Percentiles rank a stretch among this genome's conserved stretches.
These are phyloP conservation scores for Nemania serpens DNA, from an alignment of 2,329 filamentous ascomycete genomes.

Conservation along the genomic window DNA sequence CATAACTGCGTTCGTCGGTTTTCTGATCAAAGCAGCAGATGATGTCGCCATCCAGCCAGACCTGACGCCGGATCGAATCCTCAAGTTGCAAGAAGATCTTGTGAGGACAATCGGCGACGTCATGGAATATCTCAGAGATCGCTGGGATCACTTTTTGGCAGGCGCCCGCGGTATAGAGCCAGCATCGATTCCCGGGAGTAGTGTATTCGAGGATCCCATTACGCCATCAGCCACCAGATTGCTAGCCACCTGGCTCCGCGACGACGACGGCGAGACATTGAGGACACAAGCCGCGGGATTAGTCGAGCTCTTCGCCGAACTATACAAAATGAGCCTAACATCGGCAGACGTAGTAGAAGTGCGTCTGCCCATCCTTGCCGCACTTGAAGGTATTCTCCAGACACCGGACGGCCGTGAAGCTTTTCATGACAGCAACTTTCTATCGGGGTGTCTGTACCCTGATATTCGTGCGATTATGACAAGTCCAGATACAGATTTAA, in stretches of 20 bases:
- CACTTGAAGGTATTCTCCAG: constrained; percentile 61
- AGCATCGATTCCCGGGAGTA: constrained; percentile 61
- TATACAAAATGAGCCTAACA: constrained; percentile 51
- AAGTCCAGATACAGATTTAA: neutral
- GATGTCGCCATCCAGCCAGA: constrained; percentile 36
- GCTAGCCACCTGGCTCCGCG: constrained; percentile 69
- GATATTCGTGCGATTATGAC: constrained; percentile 23
- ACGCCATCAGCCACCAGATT: constrained; percentile 62
- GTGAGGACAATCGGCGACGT: constrained; percentile 66
- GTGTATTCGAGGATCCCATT: constrained; percentile 59
- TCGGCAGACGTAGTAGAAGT: constrained; percentile 51
- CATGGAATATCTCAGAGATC: constrained; percentile 69
- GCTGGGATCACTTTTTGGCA: constrained; percentile 61
- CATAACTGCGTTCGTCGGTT: constrained; percentile 64
- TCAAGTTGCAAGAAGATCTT: constrained; percentile 52
- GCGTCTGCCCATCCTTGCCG: constrained; percentile 60
- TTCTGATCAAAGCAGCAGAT: constrained; percentile 60
- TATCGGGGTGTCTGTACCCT: constrained; percentile 18
- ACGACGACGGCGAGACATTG: constrained; percentile 66
- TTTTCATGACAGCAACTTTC: constrained; percentile 19
- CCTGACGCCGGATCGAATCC: constrained; percentile 62
- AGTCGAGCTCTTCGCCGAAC: constrained; percentile 66
- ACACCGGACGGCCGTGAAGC: constrained; percentile 48
- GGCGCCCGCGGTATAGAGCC: constrained; percentile 48
- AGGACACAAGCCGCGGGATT: constrained; percentile 62